Base-by-base conservation (phyloP, 1,284 basidiomycete species). In the Malassezia restricta region DNA sequence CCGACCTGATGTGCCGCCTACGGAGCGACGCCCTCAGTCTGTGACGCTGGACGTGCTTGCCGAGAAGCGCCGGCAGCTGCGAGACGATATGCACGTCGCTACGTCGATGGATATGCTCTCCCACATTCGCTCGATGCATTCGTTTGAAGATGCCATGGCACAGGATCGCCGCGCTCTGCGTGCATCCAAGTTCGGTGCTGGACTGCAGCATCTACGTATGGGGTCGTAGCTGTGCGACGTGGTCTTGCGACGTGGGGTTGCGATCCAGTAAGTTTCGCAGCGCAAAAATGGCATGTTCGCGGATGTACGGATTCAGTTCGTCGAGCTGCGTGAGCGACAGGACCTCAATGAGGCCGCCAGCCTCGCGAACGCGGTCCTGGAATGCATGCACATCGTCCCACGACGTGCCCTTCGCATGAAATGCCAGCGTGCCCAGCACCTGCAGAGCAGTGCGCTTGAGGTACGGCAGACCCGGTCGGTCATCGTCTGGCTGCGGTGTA, bases 241-340 rank as follows among this genome's bases (percentile, higher is more conserved):
- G 56, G 17, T 35, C 54, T 43, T 71, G 66, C 27, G 64, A 68
- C 40, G 59, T 58, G 12, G 32, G 30, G 43, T 71, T 71, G 24
- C 49, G 49, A 7, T 57, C 63, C 9, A 71, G 56, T 37, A 71
- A 51, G 35, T 67, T 62, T 8, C 66, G 51, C 30, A 71, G 57
- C 31, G 68, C 52, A 48, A 71, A 67, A 43, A 71, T 63, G 27
- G 68, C 68, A 35, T 68, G 65, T 38, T 71, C 68, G 14, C 66
- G 61, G 53, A 71, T 68, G 40, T 71, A 64, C 9, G 58, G 63
- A 40, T 71, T 71, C 8, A 57, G 47, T 52, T 68, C 64, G 47
- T 71, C 68, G 15, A 69, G 46, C 33, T 61, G 58, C 8, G 68
- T 71, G 57, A 67, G 57, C 43, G 63, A 64, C 31, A 71, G 57